Percentiles rank a stretch among this genome's conserved stretches.
These are phyloP conservation scores for Alternaria gaisen DNA, from an alignment of 2,329 filamentous ascomycete genomes.

Conservation along the genomic window DNA sequence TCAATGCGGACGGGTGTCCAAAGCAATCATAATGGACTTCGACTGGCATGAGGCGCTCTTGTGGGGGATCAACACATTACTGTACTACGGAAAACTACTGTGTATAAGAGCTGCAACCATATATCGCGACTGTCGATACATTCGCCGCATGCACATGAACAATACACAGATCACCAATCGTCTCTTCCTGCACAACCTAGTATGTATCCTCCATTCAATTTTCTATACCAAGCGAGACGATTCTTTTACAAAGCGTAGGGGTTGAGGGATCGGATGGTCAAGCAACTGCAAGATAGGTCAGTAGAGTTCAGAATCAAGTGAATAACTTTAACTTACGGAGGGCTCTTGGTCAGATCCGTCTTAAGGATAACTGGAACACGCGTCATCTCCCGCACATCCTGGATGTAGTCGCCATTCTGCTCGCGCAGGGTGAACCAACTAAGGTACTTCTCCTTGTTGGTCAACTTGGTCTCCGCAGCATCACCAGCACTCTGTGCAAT, in stretches of 20 bases:
- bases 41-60: slow-evolving; percentile 15
- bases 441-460: slow-evolving; percentile 95
- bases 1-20: slow-evolving; percentile 21
- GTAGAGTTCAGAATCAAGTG: slow-evolving; percentile 9
- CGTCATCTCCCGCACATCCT: slow-evolving; percentile 98
- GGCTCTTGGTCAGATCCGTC: slow-evolving; percentile 98
- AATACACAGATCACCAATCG: slow-evolving; percentile 39
- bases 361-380: slow-evolving; percentile 97
- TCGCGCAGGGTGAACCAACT: slow-evolving; percentile 89
- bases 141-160: slow-evolving; percentile 38
- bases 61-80: slow-evolving; percentile 38
- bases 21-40: slow-evolving; percentile 31
- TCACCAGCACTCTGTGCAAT: slow-evolving; percentile 74
- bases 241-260: slow-evolving; percentile 69
- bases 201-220: slow-evolving; percentile 46
- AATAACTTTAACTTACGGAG: slow-evolving; percentile 78
- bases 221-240: slow-evolving; percentile 30
- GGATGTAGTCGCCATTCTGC: slow-evolving; percentile 93
- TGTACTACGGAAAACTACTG: slow-evolving; percentile 37
- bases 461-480: slow-evolving; percentile 79
- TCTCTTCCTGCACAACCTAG: slow-evolving; percentile 29
- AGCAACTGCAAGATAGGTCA: slow-evolving; percentile 64
- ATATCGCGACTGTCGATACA: slow-evolving; percentile 32
- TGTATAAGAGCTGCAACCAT: slow-evolving; percentile 36
- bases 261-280: slow-evolving; percentile 85